Conservation (phyloP, 1,284 basidiomycete genomes). For the Anthracocystis panici-leucophaei region DNA sequence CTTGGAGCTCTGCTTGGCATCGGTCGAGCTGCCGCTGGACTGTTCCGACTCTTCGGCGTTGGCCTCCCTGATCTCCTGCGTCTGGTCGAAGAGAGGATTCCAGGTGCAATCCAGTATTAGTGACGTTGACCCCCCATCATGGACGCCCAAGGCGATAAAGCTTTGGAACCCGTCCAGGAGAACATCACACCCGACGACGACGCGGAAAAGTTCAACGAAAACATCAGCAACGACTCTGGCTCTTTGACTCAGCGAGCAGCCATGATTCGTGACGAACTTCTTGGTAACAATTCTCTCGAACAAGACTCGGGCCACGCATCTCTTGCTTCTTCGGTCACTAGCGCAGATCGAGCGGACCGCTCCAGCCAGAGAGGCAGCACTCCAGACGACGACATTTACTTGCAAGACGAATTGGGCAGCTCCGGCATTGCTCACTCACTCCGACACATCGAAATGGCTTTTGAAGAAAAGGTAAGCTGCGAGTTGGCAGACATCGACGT, state of each 20-base stretch:
- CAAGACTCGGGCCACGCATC: slow-evolving; percentile 15
- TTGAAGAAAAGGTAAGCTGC: slow-evolving; percentile 38
- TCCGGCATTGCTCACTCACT: slow-evolving; percentile 35
- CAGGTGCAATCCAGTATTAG: too few species aligned
- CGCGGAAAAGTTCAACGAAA: neutral
- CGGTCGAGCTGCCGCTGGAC: neutral
- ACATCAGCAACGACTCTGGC: slow-evolving; percentile 20
- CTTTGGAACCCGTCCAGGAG: neutral
- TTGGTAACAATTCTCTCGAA: slow-evolving; percentile 18
- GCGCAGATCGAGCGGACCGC: neutral
- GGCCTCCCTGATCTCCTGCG: too few species aligned
- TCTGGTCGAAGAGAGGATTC: too few species aligned
- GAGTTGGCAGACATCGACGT: neutral
- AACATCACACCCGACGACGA: neutral
- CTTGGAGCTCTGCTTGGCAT: neutral
- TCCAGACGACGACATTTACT: neutral
- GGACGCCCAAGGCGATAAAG: neutral
- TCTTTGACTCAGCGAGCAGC: slow-evolving; percentile 29
- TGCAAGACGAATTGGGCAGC: slow-evolving; percentile 20
- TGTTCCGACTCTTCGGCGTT: neutral
- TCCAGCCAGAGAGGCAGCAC: neutral
- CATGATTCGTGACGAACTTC: slow-evolving; percentile 37
- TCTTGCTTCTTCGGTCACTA: slow-evolving; percentile 11
- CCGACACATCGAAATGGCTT: slow-evolving; percentile 37
- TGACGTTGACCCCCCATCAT: neutral